Base-by-base conservation (phyloP, 495 filamentous ascomycete species). In the Diplogelasinospora grovesii region DNA sequence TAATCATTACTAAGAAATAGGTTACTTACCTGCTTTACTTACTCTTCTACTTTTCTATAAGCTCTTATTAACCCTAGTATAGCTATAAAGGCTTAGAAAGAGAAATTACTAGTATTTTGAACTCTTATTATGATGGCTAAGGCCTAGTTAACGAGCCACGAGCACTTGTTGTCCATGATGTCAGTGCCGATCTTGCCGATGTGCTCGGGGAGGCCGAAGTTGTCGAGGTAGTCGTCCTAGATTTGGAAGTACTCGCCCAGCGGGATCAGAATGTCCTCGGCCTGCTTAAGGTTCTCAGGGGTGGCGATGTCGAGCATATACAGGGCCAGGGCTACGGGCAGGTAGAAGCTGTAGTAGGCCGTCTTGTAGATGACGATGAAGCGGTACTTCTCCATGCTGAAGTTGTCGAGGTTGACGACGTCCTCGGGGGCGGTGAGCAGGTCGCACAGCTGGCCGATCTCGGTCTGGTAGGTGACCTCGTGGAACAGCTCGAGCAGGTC, bases 321-420 rank as follows among this genome's bases (percentile, higher is more conserved):
- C 49, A 98, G 69, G 0, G 93, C 85, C 22, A 96, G 74, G 6
- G 86, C 90, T n/a, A 98, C 89, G 25, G 92, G 92, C 0, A 98
- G 84, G 70, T 97, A 97, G 77, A 98, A 98, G 56, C 79, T 86
- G 73, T 98, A 98, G 70, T 90, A 98, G 25, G 92, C 93, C 21
- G 93, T 98, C 78, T 98, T 98, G 80, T 89, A 96, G 66, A 89
- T 86, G 64, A 98, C 92, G 59, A 98, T 98, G 74, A 97, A 98
- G 60, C 73, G 82, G 74, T 94, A 94, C 72, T 97, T 98, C 49
- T 92, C 77, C 64, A 94, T 71, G 61, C 77, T 83, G 77, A 98
- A 98, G 69, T 90, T 89, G 73, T 83, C 71, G 39, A 98, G 81
- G 65, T 98, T 78, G 46, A 94, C 75, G 22, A 81, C 70, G 60